phyloP scores from a whole-genome alignment of 169 alveolate species.

The Plasmodium coatneyi region DNA sequence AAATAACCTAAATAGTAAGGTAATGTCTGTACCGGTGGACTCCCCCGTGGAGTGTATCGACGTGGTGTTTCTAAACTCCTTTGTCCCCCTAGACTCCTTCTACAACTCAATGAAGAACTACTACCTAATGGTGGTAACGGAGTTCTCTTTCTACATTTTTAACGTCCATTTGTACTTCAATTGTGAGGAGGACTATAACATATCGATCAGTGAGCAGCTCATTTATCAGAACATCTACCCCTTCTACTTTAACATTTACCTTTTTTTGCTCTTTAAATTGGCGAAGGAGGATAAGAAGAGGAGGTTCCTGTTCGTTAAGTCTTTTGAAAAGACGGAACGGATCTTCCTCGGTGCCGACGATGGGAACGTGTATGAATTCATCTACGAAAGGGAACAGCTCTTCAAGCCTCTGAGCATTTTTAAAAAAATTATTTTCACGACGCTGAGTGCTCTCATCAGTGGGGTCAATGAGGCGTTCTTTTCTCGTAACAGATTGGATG shows the following conservation, averaged over 20 bases:
- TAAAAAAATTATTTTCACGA: conserved; percentile 6
- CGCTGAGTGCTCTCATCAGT: conserved; percentile 1
- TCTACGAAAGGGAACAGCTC: conserved; percentile 23
- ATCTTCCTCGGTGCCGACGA: conserved; percentile 41
- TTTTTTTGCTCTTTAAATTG: conserved; percentile 27
- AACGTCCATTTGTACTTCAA: conserved; percentile 67
- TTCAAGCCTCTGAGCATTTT: conserved; percentile 27
- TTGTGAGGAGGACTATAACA: conserved; percentile 65
- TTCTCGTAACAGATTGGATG: neutral
- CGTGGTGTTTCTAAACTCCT: conserved; percentile 13
- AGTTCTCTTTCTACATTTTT: conserved; percentile 33
- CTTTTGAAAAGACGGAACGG: conserved; percentile 48
- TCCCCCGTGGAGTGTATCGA: conserved; percentile 55
- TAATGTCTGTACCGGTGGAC: conserved; percentile 25
- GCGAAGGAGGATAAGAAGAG: neutral
- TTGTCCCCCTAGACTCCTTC: conserved; percentile 53
- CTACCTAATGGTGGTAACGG: conserved; percentile 51
- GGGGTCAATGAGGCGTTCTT: conserved; percentile 27
- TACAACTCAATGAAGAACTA: conserved; percentile 48
- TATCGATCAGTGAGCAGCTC: conserved; percentile 26
- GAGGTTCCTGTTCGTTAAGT: neutral
- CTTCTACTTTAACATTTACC: conserved; percentile 61
- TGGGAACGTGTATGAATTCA: conserved; percentile 62
- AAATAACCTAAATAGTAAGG: conserved; percentile 32
- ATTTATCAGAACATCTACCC: conserved; percentile 55